Evolutionary conservation across 2,329 filamentous ascomycete genomes (phyloP).

Genomic region (Ceratocystis alfenasii): DNA sequence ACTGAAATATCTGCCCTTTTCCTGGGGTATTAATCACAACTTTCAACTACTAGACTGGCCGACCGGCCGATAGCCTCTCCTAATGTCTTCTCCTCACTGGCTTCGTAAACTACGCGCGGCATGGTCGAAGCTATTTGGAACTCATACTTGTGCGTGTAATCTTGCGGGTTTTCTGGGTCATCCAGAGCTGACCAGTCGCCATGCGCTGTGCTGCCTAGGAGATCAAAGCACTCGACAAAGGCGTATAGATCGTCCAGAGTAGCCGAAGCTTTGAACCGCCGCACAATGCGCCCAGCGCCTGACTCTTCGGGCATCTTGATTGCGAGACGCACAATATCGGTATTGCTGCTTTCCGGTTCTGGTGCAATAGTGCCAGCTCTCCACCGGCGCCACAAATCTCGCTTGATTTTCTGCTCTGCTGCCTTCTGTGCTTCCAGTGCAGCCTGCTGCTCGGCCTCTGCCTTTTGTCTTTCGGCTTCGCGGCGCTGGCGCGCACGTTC

Average conservation of each 20-base stretch:
- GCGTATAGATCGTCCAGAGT: constrained; percentile 84
- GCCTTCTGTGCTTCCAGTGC: constrained; percentile 52
- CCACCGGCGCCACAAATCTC: constrained; percentile 68
- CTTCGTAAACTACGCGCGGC: constrained; percentile 68
- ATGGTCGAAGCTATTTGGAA: constrained; percentile 79
- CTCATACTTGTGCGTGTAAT: constrained; percentile 68
- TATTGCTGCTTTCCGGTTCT: constrained; percentile 53
- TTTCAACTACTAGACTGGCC: constrained; percentile 82
- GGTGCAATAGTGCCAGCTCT: constrained; percentile 52
- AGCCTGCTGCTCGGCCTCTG: constrained; percentile 51
- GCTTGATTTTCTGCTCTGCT: constrained; percentile 34
- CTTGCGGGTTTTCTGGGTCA: constrained; percentile 39
- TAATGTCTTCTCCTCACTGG: constrained; percentile 54
- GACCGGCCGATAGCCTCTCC: constrained; percentile 65
- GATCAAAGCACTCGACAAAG: constrained; percentile 82
- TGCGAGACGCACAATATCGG: constrained; percentile 60
- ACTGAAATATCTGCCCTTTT: not conserved
- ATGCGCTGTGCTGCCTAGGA: constrained; percentile 34
- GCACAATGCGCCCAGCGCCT: constrained; percentile 61
- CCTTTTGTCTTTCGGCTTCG: constrained; percentile 53
- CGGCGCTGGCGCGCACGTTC: constrained; percentile 66
- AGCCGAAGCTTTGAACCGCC: constrained; percentile 58
- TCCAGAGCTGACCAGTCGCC: constrained; percentile 28
- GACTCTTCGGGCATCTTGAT: constrained; percentile 48
- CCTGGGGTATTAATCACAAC: constrained; percentile 28